phyloP scores from a whole-genome alignment of 2,329 filamentous ascomycete species.

The Hypoxylon sp. region DNA sequence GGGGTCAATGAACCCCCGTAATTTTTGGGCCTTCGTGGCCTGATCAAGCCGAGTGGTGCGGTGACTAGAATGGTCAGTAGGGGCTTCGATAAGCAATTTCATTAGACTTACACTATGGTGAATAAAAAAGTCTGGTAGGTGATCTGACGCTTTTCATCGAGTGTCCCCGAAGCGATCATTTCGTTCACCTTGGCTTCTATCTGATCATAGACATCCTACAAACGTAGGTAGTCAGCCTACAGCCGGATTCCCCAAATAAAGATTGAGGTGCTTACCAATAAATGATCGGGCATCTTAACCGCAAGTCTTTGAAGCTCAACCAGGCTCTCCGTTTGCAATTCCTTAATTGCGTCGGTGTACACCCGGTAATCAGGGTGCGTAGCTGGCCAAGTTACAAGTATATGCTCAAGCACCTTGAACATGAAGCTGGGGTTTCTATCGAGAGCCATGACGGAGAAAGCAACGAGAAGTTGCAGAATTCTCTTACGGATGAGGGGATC shows the following conservation, averaged over 20 bases:
- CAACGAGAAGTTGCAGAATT: conserved; percentile 83
- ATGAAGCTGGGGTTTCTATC: conserved; percentile 85
- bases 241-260: not conserved
- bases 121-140: conserved; percentile 93
- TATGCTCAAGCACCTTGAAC: conserved; percentile 89
- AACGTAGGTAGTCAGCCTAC: conserved; percentile 45
- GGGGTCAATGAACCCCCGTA: conserved; percentile 84
- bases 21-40: conserved; percentile 75
- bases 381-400: conserved; percentile 84
- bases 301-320: conserved; percentile 90
- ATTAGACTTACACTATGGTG: conserved; percentile 78
- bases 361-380: conserved; percentile 77
- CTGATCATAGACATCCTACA: conserved; percentile 83
- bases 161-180: conserved; percentile 77
- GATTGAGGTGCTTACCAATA: conserved; percentile 69
- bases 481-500: conserved; percentile 88
- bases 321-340: conserved; percentile 86
- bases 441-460: conserved; percentile 84
- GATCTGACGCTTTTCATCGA: conserved; percentile 86
- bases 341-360: conserved; percentile 91
- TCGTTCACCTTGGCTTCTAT: conserved; percentile 86
- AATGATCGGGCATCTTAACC: conserved; percentile 89
- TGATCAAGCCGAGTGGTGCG: conserved; percentile 82
- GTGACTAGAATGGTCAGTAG: conserved; percentile 67
- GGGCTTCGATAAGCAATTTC: not conserved